Percentiles rank a stretch among this genome's conserved stretches.
Conservation (phyloP, 2,329 filamentous ascomycete species). For the Aspergillus eucalypticola region DNA sequence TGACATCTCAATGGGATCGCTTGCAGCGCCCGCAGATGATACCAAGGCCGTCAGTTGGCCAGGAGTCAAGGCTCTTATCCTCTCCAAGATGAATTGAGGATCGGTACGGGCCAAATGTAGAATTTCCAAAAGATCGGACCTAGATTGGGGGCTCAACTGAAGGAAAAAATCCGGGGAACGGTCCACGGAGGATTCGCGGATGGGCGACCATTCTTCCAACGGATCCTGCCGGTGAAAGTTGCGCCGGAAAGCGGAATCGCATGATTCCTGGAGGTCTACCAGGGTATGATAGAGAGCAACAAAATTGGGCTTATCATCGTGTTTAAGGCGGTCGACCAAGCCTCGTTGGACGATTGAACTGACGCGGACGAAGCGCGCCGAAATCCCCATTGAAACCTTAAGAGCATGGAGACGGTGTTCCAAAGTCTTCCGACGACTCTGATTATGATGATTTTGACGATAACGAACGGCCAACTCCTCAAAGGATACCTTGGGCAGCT, state of each 20-base stretch:
- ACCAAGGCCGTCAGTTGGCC: conserved; percentile 76
- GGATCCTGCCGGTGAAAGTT: conserved; percentile 38
- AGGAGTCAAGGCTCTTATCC: conserved; percentile 73
- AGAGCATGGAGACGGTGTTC: conserved; percentile 43
- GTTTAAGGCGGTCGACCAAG: conserved; percentile 47
- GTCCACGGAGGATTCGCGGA: conserved; percentile 42
- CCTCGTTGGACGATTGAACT: conserved; percentile 45
- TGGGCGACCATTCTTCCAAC: conserved; percentile 30
- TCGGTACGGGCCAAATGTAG: conserved; percentile 81
- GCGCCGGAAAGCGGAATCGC: conserved; percentile 36
- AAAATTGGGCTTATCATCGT: conserved; percentile 49
- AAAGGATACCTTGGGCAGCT: conserved; percentile 40
- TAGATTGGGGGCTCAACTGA: conserved; percentile 72
- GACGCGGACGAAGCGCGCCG: conserved; percentile 45
- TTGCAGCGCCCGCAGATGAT: conserved; percentile 72
- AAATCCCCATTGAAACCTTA: conserved; percentile 46
- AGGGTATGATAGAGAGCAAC: conserved; percentile 47
- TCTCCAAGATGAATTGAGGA: conserved; percentile 80
- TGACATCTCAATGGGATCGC: conserved; percentile 84
- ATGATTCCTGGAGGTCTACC: conserved; percentile 47
- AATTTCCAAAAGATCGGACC: conserved; percentile 76
- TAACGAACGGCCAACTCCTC: conserved; percentile 47
- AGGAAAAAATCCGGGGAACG: conserved; percentile 47
- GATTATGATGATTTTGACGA: conserved; percentile 45
- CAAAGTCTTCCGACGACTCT: conserved; percentile 42